A percentile compares a stretch with the other conserved stretches of the same genome.
Conservation (phyloP, 2,329 filamentous ascomycete genomes). For the Calonectria pteridis region DNA sequence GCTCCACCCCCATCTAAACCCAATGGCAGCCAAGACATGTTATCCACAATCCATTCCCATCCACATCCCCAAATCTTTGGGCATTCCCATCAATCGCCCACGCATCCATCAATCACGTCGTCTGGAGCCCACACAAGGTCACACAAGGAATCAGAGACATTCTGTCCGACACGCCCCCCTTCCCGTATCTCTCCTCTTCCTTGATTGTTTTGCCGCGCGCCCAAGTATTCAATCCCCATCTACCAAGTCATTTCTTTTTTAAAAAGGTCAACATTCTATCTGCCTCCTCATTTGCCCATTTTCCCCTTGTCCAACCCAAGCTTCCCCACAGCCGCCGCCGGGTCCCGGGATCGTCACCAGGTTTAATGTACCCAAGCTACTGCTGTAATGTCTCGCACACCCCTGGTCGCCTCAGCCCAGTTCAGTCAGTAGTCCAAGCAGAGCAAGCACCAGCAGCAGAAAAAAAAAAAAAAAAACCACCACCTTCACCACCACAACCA, state of each 20-base stretch:
- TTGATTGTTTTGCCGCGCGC: background rate
- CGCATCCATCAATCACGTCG: background rate
- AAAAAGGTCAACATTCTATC: background rate
- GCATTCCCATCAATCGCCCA: background rate
- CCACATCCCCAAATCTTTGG: background rate
- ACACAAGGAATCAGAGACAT: background rate
- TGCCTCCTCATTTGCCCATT: background rate
- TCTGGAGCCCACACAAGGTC: background rate
- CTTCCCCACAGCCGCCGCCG: constrained; percentile 3
- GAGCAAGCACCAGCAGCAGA: background rate
- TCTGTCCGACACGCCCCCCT: background rate
- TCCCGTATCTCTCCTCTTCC: background rate
- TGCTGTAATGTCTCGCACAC: background rate
- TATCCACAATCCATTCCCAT: constrained; percentile 4
- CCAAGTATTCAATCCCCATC: background rate
- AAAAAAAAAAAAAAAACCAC: background rate
- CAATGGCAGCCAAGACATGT: background rate
- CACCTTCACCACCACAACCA: background rate
- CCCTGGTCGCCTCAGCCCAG: constrained; percentile 1
- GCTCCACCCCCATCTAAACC: background rate
- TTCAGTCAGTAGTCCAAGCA: background rate
- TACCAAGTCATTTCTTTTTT: background rate
- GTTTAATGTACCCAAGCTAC: constrained; percentile 7
- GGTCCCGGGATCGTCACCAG: constrained; percentile 7
- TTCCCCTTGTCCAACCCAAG: constrained; percentile 1